These are phyloP conservation scores for Erigeron philadelphicus DNA, from an alignment of 140 eudicot genomes.

Conservation along the genomic window DNA sequence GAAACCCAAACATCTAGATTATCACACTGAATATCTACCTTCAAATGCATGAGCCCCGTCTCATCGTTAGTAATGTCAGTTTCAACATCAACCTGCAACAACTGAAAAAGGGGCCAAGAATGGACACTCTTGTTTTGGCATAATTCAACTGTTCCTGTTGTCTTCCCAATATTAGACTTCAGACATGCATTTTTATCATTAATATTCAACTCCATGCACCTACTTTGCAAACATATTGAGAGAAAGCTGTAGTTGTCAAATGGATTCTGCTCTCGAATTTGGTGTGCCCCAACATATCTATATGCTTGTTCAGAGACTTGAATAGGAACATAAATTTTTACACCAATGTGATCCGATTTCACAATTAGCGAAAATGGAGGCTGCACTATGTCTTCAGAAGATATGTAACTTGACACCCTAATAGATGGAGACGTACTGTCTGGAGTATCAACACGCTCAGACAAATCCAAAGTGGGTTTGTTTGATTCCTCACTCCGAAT, in stretches of 20 bases:
- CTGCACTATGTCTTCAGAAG: constrained; percentile 25
- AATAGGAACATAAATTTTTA: constrained; percentile 57
- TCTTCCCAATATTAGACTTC: constrained; percentile 44
- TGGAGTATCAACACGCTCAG: constrained; percentile 25
- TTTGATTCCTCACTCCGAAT: constrained; percentile 22
- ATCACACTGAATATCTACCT: constrained; percentile 49
- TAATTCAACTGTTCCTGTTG: constrained; percentile 50
- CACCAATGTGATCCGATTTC: constrained; percentile 51
- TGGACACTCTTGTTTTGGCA: constrained; percentile 36
- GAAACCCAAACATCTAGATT: constrained; percentile 66
- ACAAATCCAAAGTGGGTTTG: constrained; percentile 23
- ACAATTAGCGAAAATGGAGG: constrained; percentile 28
- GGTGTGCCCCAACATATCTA: constrained; percentile 28
- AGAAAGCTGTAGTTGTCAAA: constrained; percentile 40
- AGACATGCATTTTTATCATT: constrained; percentile 38
- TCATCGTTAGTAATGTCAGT: constrained; percentile 36
- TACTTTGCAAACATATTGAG: constrained; percentile 41
- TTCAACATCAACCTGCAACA: constrained; percentile 51
- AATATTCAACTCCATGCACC: constrained; percentile 42
- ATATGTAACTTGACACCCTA: constrained; percentile 25
- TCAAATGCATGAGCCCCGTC: constrained; percentile 31
- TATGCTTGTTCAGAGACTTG: constrained; percentile 39
- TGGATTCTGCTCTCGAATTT: constrained; percentile 29
- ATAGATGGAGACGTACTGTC: constrained; percentile 32
- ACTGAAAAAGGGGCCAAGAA: constrained; percentile 70